Percentiles rank a stretch among this genome's conserved stretches.
These are phyloP conservation scores for Allium fistulosum DNA, from an alignment of 106 monocot genomes.

Conservation along the genomic window DNA sequence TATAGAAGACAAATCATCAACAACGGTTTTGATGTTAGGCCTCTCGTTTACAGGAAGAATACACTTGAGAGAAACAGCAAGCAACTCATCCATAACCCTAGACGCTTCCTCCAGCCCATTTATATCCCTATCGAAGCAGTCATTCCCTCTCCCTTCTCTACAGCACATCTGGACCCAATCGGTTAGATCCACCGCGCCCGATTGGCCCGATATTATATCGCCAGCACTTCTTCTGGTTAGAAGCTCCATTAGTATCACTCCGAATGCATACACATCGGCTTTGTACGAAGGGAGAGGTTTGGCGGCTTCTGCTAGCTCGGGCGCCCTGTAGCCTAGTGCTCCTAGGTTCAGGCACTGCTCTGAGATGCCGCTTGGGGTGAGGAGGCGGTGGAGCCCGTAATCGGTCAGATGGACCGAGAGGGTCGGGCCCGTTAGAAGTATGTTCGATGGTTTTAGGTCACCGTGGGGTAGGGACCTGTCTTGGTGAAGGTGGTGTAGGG, in stretches of 20 bases:
- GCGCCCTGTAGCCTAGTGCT: constrained; percentile 81
- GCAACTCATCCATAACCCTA: constrained; percentile 62
- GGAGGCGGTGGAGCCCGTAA: constrained; percentile 68
- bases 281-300: constrained; percentile 62
- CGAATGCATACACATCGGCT: constrained; percentile 78
- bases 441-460: constrained; percentile 77
- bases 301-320: constrained; percentile 42
- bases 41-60: constrained; percentile 83
- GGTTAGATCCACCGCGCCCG: constrained; percentile 73
- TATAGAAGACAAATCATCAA: constrained; percentile 71
- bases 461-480: constrained; percentile 71
- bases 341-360: constrained; percentile 67
- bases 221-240: constrained; percentile 79
- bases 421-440: constrained; percentile 60
- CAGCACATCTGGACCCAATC: constrained; percentile 89
- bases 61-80: constrained; percentile 71
- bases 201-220: constrained; percentile 82
- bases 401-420: constrained; percentile 60
- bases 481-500: constrained; percentile 53
- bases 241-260: constrained; percentile 81
- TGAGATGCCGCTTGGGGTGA: constrained; percentile 46
- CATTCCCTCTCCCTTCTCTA: constrained; percentile 61
- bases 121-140: constrained; percentile 80
- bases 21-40: constrained; percentile 77
- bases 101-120: constrained; percentile 65